A percentile compares a stretch with the other conserved stretches of the same genome.
Evolutionary conservation across 208 protist species (phyloP).

Genomic region (Trypanosoma congolense): DNA sequence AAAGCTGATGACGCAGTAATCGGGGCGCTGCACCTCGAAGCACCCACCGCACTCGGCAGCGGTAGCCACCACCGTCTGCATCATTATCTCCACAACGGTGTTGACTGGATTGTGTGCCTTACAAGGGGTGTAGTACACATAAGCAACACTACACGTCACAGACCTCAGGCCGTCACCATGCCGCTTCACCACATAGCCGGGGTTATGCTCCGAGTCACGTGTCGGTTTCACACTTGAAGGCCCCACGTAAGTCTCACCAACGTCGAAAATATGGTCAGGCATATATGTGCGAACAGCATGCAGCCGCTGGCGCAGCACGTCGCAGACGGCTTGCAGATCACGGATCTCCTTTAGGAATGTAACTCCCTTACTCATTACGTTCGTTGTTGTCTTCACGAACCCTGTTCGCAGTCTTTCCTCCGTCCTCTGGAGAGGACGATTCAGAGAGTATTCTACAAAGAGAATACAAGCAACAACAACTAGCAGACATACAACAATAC

Average conservation of each 20-base stretch:
- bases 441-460: conserved; percentile 2
- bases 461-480: not conserved
- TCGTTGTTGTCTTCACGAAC: too few relatives aligned
- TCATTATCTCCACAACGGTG: conserved; percentile 2
- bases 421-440: not conserved
- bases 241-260: too few relatives aligned
- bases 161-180: conserved; percentile 3
- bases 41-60: conserved; percentile 3
- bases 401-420: not conserved
- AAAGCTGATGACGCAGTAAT: conserved; percentile 14
- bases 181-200: not conserved
- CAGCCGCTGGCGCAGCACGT: not conserved
- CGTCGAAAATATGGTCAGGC: not conserved
- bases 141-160: not conserved
- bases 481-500: not conserved
- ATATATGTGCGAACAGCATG: not conserved
- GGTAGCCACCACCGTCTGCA: not conserved
- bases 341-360: not conserved
- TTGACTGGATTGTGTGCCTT: not conserved
- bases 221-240: not conserved
- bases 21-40: conserved; percentile 12
- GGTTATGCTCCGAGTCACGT: too few relatives aligned
- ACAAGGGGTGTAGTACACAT: conserved; percentile 6
- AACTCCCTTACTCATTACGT: not conserved
- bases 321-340: not conserved